Base-by-base conservation (phyloP, 306 rosid genomes). In the Cicer yamashitae region DNA sequence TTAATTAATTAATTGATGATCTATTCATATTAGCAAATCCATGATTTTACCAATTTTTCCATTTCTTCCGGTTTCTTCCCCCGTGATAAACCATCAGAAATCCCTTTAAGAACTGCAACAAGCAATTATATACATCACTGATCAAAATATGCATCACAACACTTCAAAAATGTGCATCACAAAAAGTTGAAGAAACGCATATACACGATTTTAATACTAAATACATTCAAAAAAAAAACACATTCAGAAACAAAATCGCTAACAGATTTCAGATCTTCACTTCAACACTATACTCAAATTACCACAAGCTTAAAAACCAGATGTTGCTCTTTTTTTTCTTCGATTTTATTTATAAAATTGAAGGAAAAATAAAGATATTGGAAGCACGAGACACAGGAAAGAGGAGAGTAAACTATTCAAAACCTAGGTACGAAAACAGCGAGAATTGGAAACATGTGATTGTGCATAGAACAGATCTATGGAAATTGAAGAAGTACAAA, bases 21-120 rank as follows among this genome's bases (percentile, higher is more conserved):
- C 2, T 51, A 60, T 37, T 12, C 45, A 53, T n/a, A 8, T 44
- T 10, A 9, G 37, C 3, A 14, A 69, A 67, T 56, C 38, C n/a
- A 14, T 4, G 11, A 10, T 22, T 77, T 78, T 89, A 93, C 96
- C 96, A 89, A 68, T 60, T 71, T 71, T 30, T 86, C 86, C 96
- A 90, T 90, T 67, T 92, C 99, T 6, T 94, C 96, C 0, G 87
- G 85, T 81, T 87, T 94, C 88, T 88, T 92, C 77, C 99, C 96
- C 58, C 96, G 84, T 39, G 96, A 94, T 73, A 94, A 79, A 53
- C 89, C 96, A 89, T 94, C 97, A 53, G 96, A 90, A 58, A 92
- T 90, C 68, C 96, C 97, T 80, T 88, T 92, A 20, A 94, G 96
- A 83, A 94, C 97, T 94, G 89, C 84, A 83, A 67, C 71, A 59